A percentile compares a stretch with the other conserved stretches of the same genome.
Evolutionary conservation across 495 filamentous ascomycete genomes (phyloP).

Genomic region (Lineolata rhizophorae): DNA sequence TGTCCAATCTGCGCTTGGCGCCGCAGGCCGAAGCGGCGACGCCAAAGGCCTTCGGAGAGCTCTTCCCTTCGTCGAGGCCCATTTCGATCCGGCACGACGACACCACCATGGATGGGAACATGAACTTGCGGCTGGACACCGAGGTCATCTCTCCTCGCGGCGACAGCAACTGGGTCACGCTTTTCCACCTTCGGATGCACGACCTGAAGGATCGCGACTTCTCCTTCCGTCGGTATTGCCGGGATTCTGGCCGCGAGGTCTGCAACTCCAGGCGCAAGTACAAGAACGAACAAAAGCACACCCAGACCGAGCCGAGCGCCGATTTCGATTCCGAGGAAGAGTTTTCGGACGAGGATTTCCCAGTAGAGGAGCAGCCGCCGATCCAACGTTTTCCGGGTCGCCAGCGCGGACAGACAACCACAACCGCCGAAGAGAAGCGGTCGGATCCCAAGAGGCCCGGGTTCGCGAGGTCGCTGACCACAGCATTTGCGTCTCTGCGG

Average conservation of each 20-base stretch:
- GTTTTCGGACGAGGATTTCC: too few species aligned
- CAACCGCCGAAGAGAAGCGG: neutral
- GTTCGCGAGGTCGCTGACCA: constrained; percentile 32
- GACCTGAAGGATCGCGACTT: constrained; percentile 73
- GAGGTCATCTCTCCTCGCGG: too few species aligned
- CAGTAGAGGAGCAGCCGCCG: constrained; percentile 27
- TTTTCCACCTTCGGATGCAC: constrained; percentile 93
- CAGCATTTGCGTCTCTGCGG: neutral
- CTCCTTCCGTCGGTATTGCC: constrained; percentile 76
- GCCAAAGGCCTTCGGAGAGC: constrained; percentile 60
- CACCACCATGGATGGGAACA: constrained; percentile 79
- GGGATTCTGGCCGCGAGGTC: constrained; percentile 82
- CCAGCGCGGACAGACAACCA: too few species aligned
- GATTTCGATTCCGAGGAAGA: too few species aligned
- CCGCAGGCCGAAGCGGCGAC: constrained; percentile 40
- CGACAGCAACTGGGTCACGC: constrained; percentile 36
- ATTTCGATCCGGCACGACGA: constrained; percentile 81
- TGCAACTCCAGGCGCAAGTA: constrained; percentile 67
- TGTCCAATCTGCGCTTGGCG: neutral
- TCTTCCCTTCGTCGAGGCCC: constrained; percentile 68
- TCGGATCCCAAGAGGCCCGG: constrained; percentile 4
- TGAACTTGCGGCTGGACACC: constrained; percentile 87
- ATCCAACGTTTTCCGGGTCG: too few species aligned
- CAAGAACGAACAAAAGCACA: too few species aligned
- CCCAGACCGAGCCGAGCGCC: too few species aligned